Base-by-base conservation (phyloP, 2,329 filamentous ascomycete genomes). In the Cordyceps javanica region DNA sequence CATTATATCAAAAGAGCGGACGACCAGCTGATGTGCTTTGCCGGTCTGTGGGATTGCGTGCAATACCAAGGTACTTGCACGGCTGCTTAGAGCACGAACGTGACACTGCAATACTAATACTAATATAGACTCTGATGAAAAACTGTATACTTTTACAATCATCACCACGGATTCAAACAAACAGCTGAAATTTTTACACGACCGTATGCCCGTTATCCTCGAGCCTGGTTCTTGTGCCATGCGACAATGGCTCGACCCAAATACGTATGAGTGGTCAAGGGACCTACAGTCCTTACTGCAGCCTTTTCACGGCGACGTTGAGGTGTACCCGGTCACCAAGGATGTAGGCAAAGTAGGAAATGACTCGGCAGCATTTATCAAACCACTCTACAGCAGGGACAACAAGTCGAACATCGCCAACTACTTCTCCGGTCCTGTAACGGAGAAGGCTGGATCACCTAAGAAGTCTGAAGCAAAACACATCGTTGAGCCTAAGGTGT, bases 271-370 rank as follows among this genome's bases (percentile, higher is more conserved):
- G 59, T 97, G 94, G 93, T 87, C 82, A 3, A 79, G 78, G 53
- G 88, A 94, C 57, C 75, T 97, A 28, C 91, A 97, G 69, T 77
- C 77, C 0, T 74, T 96, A 1, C 75, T 97, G n/a, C 87, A 83
- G 67, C 92, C 94, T 0, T 96, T 85, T 62, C 73, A 82, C 5
- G 90, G 89, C 5, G 87, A 90, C 56, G 75, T 99, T 9, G 90
- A 95, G 56, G 86, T 89, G 55, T 97, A 96, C 68, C 86, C 88
- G 0, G 94, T 99, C 2, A 85, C 81, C 65, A 89, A 90, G 69
- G 92, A 94, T 4, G 93, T 97, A 0, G 92, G 92, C 0, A 97
- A 96, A 73, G 92, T 96, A 0, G 92, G 93, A 6, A 96, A 96
- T 64, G 89, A 96, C 70, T 95, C 89, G 21, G 85, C 90, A 0